Evolutionary conservation across 139 green algal species (phyloP).

Genomic region (Asterochloris erici): DNA sequence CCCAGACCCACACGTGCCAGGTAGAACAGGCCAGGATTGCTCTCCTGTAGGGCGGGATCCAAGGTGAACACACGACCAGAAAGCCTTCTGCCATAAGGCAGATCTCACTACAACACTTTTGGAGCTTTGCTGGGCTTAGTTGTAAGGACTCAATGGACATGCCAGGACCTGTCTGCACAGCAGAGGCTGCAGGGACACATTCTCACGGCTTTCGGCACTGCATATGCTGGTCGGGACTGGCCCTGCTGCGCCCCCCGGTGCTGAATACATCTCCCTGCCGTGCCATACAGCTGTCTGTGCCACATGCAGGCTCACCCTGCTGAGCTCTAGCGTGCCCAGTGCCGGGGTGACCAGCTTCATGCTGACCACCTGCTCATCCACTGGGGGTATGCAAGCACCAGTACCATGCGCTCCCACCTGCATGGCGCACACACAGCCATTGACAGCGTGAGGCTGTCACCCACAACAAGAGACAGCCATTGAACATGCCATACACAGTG

Average conservation of each 20-base stretch:
- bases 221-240: no score
- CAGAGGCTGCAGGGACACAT: no score
- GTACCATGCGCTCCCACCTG: constrained; percentile 88
- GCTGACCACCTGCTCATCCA: constrained; percentile 87
- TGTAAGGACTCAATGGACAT: no score
- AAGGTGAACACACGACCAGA: not conserved
- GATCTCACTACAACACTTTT: no score
- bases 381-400: constrained; percentile 83
- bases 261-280: no score
- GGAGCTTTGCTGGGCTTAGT: no score
- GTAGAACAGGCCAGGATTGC: constrained; percentile 76
- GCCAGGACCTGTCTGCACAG: no score
- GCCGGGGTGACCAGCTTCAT: constrained; percentile 90
- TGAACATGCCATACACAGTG: no score
- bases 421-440: not conserved
- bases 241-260: no score
- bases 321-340: constrained; percentile 17
- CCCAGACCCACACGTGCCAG: constrained; percentile 81
- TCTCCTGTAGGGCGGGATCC: not conserved
- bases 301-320: not conserved
- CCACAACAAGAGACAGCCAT: not conserved
- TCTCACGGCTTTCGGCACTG: no score
- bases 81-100: no score
- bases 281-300: no score
- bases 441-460: not conserved